A percentile compares a stretch with the other conserved stretches of the same genome.
phyloP scores from a whole-genome alignment of 805 yeast genomes.

The Cyberlindnera maritima region DNA sequence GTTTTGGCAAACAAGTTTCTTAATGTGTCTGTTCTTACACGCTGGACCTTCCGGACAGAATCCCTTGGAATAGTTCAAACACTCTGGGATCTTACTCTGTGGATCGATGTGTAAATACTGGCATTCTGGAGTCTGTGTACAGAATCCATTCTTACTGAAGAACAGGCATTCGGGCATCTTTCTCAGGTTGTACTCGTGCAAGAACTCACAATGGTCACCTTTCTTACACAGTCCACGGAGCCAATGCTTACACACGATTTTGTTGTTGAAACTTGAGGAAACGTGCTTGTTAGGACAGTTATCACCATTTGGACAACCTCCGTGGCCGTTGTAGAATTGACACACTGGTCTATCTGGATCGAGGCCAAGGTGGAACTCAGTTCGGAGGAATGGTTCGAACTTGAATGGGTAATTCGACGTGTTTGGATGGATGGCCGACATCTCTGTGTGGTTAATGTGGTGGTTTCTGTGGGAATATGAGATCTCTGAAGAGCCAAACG shows the following conservation, averaged over 20 bases:
- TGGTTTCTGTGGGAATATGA: neutral
- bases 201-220: slow-evolving; percentile 92
- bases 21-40: slow-evolving; percentile 78
- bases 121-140: slow-evolving; percentile 94
- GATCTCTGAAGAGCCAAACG: neutral
- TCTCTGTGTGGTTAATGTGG: neutral
- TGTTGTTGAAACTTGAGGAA: slow-evolving; percentile 59
- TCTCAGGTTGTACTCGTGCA: slow-evolving; percentile 90
- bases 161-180: slow-evolving; percentile 97
- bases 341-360: slow-evolving; percentile 92
- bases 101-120: slow-evolving; percentile 91
- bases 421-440: slow-evolving; percentile 40
- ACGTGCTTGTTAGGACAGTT: slow-evolving; percentile 86
- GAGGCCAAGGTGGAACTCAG: slow-evolving; percentile 77
- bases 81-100: slow-evolving; percentile 80
- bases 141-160: slow-evolving; percentile 74
- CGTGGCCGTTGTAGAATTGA: slow-evolving; percentile 61
- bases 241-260: slow-evolving; percentile 98
- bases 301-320: slow-evolving; percentile 82
- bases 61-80: slow-evolving; percentile 79
- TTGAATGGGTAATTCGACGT: slow-evolving; percentile 46
- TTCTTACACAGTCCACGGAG: slow-evolving; percentile 94
- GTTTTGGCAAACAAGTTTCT: slow-evolving; percentile 72
- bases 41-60: slow-evolving; percentile 91
- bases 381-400: slow-evolving; percentile 79